phyloP scores from a whole-genome alignment of 1,284 basidiomycete species.

The Cryptococcus neoformans region DNA sequence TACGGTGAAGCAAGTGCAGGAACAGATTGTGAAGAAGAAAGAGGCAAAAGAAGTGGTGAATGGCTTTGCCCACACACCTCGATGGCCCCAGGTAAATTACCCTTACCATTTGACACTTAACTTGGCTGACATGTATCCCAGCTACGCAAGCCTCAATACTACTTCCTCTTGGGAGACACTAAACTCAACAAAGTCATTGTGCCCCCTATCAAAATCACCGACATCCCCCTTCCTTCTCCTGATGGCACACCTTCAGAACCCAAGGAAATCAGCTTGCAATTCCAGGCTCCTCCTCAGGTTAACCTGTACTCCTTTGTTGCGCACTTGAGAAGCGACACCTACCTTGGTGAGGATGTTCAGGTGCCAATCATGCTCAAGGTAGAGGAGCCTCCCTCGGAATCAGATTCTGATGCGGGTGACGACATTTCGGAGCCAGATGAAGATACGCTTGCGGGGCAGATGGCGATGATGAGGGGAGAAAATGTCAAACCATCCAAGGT shows the following conservation, averaged over 20 bases:
- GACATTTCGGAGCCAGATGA: conserved; percentile 96
- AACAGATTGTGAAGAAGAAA: conserved; percentile 36
- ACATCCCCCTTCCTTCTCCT: conserved; percentile 67
- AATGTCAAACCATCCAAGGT: conserved; percentile 65
- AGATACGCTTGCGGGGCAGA: conserved; percentile 93
- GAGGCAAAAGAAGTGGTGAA: conserved; percentile 51
- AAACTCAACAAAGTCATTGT: conserved; percentile 88
- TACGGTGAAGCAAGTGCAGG: conserved; percentile 52
- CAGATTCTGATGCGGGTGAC: conserved; percentile 66
- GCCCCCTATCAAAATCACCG: conserved; percentile 78
- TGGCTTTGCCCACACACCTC: conserved; percentile 82
- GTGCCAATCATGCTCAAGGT: conserved; percentile 75
- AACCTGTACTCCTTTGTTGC: conserved; percentile 89
- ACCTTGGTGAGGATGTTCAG: conserved; percentile 75
- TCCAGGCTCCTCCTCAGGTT: conserved; percentile 85
- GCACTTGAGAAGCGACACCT: conserved; percentile 80
- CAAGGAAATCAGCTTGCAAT: conserved; percentile 83
- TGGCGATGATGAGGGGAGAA: conserved; percentile 94
- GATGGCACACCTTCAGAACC: conserved; percentile 61
- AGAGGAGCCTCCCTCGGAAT: conserved; percentile 64
- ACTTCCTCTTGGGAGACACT: conserved; percentile 86
- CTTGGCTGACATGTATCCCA: conserved; percentile 36
- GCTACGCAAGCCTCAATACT: conserved; percentile 84
- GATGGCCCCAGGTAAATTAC: conserved; percentile 74
- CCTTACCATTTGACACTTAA: neutral